Evolutionary conservation across 495 filamentous ascomycete species (phyloP).

Genomic region (Choiromyces venosus): DNA sequence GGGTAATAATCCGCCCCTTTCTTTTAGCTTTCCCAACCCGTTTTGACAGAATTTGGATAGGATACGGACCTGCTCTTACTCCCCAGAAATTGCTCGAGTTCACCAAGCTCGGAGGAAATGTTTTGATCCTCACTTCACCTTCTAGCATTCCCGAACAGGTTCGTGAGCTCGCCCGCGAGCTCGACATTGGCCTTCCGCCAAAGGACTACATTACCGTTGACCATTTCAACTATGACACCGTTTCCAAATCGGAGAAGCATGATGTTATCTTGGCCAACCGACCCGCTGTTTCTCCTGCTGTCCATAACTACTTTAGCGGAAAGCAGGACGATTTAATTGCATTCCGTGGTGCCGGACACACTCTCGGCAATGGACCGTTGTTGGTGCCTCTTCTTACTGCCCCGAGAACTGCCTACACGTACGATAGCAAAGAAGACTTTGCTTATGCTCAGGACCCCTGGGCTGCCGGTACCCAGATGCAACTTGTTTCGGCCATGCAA

Average conservation of each 20-base stretch:
- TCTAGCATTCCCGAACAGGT: slow-evolving; percentile 67
- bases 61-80: slow-evolving; percentile 79
- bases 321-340: slow-evolving; percentile 63
- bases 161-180: slow-evolving; percentile 77
- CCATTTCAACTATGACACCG: slow-evolving; percentile 86
- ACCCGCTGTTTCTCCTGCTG: slow-evolving; percentile 46
- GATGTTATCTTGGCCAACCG: slow-evolving; percentile 73
- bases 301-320: slow-evolving; percentile 73
- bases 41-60: slow-evolving; percentile 45
- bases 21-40: neutral
- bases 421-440: slow-evolving; percentile 85
- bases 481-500: slow-evolving; percentile 76
- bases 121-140: slow-evolving; percentile 77
- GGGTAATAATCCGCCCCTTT: slow-evolving; percentile 50
- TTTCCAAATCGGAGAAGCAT: slow-evolving; percentile 72
- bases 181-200: slow-evolving; percentile 82
- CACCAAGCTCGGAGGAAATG: slow-evolving; percentile 83
- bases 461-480: slow-evolving; percentile 73
- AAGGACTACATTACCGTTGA: slow-evolving; percentile 79
- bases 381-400: slow-evolving; percentile 76
- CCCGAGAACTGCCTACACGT: slow-evolving; percentile 77
- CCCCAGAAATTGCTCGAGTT: slow-evolving; percentile 85
- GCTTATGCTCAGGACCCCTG: slow-evolving; percentile 66
- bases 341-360: slow-evolving; percentile 71
- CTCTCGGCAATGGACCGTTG: slow-evolving; percentile 67